Percentiles rank a stretch among this genome's conserved stretches.
Evolutionary conservation across 2,329 filamentous ascomycete species (phyloP).

Genomic region (Dactylellina haptotyla): DNA sequence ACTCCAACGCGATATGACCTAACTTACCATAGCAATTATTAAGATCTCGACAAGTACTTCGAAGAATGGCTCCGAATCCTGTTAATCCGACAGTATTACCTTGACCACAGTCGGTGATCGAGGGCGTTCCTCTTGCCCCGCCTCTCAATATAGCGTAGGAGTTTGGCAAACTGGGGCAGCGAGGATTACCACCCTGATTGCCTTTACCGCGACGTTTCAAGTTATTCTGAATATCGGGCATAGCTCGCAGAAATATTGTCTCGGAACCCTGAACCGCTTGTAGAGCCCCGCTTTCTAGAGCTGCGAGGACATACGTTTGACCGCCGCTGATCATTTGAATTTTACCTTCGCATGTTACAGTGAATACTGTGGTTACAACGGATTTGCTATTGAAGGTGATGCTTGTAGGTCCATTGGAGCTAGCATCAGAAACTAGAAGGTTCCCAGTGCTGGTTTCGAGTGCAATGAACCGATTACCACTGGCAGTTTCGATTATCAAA

Average conservation of each 20-base stretch:
- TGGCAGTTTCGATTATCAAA: constrained; percentile 4
- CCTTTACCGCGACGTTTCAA: constrained; percentile 13
- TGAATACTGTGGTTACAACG: constrained; percentile 7
- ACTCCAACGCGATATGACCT: not conserved
- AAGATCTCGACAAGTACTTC: constrained; percentile 16
- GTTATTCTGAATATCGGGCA: not conserved
- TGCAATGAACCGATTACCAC: constrained; percentile 7
- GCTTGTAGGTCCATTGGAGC: not conserved
- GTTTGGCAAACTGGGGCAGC: constrained; percentile 19
- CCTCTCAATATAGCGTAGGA: not conserved
- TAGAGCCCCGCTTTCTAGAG: not conserved
- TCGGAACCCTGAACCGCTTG: not conserved
- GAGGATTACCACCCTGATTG: constrained; percentile 16
- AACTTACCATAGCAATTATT: constrained; percentile 18
- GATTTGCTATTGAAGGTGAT: not conserved
- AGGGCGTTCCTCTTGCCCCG: not conserved
- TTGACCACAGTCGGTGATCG: constrained; percentile 16
- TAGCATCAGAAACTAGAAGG: not conserved
- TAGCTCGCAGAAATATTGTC: not conserved
- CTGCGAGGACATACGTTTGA: not conserved
- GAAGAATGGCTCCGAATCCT: constrained; percentile 3
- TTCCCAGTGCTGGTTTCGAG: not conserved
- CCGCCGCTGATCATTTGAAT: not conserved
- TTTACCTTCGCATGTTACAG: not conserved
- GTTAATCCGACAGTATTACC: constrained; percentile 7